Evolutionary conservation across 2,329 filamentous ascomycete species (phyloP), one percentile per base, ranked within the genome.

Genomic region (Fusarium torreyae): DNA sequence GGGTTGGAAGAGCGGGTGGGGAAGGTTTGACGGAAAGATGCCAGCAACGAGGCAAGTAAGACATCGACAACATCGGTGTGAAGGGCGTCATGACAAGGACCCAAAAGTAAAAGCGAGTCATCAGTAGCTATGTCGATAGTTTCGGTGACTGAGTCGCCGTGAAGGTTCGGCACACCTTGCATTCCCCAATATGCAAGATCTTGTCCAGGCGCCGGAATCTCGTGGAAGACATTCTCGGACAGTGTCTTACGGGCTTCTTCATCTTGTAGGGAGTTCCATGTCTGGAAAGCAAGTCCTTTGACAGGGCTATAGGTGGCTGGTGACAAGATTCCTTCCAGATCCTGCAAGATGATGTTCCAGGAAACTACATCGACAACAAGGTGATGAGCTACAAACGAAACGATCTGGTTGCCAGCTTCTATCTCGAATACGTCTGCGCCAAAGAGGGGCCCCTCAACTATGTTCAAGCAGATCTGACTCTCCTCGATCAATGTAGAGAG

Each of bases 311-410:
- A 77, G 68, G 82, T 79, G 1, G 70, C 44, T 66, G 57, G 36
- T 20, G 49, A 68, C 1, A 84, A 65, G 1, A 80, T 42, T 6
- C 78, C 77, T 56, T 85, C 81, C 0, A 72, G 18, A n/a, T 71
- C 70, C 14, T 69, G 51, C 0, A 71, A 70, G 0, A 85, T 74
- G 7, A 84, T 75, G 20, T 82, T 76, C 83, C 83, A 85, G 0
- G 82, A 83, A 2, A 85, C 83, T 1, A 85, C 70, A 53, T 85
- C 83, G 34, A 85, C 78, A 10, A 81, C 73, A 6, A 82, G 70
- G 40, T 82, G 80, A n/a, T 82, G 79, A 6, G 71, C 73, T 3
- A 74, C 75, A 75, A 81, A 39, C 2, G 68, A 13, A 77, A 64
- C 43, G 8, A 77, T 65, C 13, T 75, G 50, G 7, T 65, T 36